A percentile compares a stretch with the other conserved stretches of the same genome.
phyloP scores from a whole-genome alignment of 768 basidiomycete species.

The Candolleomyces eurysporus region DNA sequence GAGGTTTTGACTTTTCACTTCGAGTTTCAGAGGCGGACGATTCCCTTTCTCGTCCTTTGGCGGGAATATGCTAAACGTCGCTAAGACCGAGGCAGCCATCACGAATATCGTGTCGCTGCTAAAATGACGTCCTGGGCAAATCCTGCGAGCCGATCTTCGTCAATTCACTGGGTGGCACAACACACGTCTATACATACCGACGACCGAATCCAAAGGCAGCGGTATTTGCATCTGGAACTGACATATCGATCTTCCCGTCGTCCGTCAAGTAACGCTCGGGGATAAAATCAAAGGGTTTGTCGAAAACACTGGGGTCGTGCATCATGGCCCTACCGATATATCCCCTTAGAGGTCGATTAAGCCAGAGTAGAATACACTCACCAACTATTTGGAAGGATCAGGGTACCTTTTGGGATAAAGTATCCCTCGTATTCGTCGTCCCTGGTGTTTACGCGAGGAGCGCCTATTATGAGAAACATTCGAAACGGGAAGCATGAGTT shows the following conservation, averaged over 20 bases:
- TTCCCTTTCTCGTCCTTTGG: slow-evolving; percentile 18
- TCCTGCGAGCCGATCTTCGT: background rate
- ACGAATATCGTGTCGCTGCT: slow-evolving; percentile 16
- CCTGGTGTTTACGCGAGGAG: slow-evolving; percentile 14
- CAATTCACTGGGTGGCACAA: no score
- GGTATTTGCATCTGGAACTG: slow-evolving; percentile 15
- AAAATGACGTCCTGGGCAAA: slow-evolving; percentile 25
- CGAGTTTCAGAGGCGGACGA: background rate
- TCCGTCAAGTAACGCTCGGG: slow-evolving; percentile 24
- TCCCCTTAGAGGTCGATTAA: background rate
- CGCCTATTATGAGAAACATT: slow-evolving; percentile 1
- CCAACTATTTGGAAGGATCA: slow-evolving; percentile 20
- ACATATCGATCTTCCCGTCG: slow-evolving; percentile 11
- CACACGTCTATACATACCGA: slow-evolving; percentile 7
- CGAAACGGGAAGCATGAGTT: background rate
- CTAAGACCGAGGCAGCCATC: slow-evolving; percentile 16
- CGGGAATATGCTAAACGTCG: slow-evolving; percentile 15
- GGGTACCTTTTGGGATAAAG: slow-evolving; percentile 32
- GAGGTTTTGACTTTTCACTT: background rate
- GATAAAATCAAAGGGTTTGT: slow-evolving; percentile 20
- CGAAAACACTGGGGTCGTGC: slow-evolving; percentile 18
- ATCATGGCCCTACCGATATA: slow-evolving; percentile 19
- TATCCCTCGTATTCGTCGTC: slow-evolving; percentile 36
- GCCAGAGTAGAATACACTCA: background rate
- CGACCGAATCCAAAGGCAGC: slow-evolving; percentile 23